phyloP scores from a whole-genome alignment of 202 grass and related monocot species.

The Setaria viridis region DNA sequence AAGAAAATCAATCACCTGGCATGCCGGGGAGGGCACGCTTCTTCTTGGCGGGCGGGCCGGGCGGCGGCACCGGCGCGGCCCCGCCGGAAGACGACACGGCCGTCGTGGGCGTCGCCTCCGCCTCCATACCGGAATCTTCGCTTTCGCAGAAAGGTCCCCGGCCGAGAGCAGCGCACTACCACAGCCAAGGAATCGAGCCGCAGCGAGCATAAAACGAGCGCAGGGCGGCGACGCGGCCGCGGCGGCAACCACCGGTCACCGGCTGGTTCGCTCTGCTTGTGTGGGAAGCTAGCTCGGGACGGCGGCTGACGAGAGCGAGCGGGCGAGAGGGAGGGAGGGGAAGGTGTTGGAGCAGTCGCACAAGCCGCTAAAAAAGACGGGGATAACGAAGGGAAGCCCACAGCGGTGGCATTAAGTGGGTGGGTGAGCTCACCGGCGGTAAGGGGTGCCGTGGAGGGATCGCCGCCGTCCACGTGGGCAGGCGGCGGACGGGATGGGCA shows the following conservation, averaged over 20 bases:
- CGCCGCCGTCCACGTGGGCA: slow-evolving; percentile 59
- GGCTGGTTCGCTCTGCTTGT: slow-evolving; percentile 10
- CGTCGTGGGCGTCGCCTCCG: slow-evolving; percentile 67
- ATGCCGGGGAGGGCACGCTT: slow-evolving; percentile 98
- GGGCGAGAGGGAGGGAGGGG: background rate
- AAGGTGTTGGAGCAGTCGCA: background rate
- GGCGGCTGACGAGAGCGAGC: background rate
- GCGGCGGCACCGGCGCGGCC: slow-evolving; percentile 32
- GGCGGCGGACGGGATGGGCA: slow-evolving; percentile 25
- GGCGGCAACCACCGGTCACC: slow-evolving; percentile 52
- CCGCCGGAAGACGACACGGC: slow-evolving; percentile 72
- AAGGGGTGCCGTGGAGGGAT: slow-evolving; percentile 40
- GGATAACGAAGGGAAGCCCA: background rate
- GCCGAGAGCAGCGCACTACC: background rate
- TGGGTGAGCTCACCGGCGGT: slow-evolving; percentile 49
- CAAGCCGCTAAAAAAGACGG: slow-evolving; percentile 20
- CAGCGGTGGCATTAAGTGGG: slow-evolving; percentile 52
- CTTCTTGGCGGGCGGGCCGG: slow-evolving; percentile 71
- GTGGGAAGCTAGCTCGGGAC: background rate
- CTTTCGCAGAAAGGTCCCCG: slow-evolving; percentile 8
- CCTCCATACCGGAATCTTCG: slow-evolving; percentile 65
- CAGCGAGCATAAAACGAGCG: slow-evolving; percentile 48
- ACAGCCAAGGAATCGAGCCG: slow-evolving; percentile 44
- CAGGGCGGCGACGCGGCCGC: slow-evolving; percentile 8
- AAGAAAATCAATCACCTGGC: slow-evolving; percentile 72